Base-by-base conservation (phyloP, 2,329 filamentous ascomycete species). In the Colletotrichum endophyticum region DNA sequence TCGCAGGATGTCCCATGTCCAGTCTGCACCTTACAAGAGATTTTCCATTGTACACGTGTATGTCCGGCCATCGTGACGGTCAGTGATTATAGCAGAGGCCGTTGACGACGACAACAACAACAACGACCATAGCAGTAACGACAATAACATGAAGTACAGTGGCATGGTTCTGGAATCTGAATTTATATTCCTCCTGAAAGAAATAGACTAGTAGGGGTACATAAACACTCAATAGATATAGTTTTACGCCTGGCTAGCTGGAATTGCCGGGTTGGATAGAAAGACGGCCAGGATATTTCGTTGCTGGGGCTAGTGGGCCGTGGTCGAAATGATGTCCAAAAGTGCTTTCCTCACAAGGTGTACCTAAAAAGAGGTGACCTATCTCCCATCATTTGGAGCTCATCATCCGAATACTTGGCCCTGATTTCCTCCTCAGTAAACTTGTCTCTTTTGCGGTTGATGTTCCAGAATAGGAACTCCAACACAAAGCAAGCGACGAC, bases 371-470 rank as follows among this genome's bases (percentile, higher is more conserved):
- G 44, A 53, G 44, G 44, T 0, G 44, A 83, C 9, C 78, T 71
- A 12, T 85, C 84, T 2, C 83, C 83, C 80, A 85, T 82, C 2
- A 73, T 63, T 39, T 81, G 79, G 1, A 85, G 78, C 72, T 85
- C 78, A 27, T 83, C 82, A 3, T 81, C 79, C 0, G 82, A 82
- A 61, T 81, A 80, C 75, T 80, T 81, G 30, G 77, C 59, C 11
- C 68, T 19, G 8, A 62, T 70, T 2, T 78, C 78, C 39, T 82
- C 80, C 32, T 79, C 79, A 1, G 70, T 59, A 57, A 81, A 70
- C 56, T 72, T 76, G 1, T 78, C 80, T 74, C 81, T 84, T 27
- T 73, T 78, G 2, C 75, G 59, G 27, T 84, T 84, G 2, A 73
- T 79, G 30, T 68, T 70, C 61, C 81, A 81, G 44, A 82, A 83